Evolutionary conservation across 176 grass and related monocot species (phyloP).

Genomic region (Carex littledalei): DNA sequence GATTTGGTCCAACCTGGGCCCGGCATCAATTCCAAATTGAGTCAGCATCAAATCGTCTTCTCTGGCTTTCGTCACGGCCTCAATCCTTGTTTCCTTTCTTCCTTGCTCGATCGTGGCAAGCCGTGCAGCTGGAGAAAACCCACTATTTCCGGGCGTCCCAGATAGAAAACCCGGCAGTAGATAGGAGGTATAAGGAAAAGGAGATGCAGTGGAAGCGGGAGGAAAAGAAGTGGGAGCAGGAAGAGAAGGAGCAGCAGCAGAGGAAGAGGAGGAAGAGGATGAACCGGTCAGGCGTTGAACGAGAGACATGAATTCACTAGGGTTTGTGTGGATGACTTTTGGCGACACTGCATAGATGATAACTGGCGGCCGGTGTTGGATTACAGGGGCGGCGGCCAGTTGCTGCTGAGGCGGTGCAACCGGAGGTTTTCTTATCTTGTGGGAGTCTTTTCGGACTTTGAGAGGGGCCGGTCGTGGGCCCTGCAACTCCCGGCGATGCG

Average conservation of each 20-base stretch:
- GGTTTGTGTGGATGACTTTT: conserved; percentile 55
- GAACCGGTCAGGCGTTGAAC: conserved; percentile 66
- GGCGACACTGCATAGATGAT: conserved; percentile 60
- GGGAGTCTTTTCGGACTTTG: conserved; percentile 30
- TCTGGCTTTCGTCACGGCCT: not conserved
- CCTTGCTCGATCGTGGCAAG: conserved; percentile 24
- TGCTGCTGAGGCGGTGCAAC: conserved; percentile 17
- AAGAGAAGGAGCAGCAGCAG: not conserved
- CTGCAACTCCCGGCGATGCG: conserved; percentile 22
- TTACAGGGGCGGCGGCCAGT: not conserved
- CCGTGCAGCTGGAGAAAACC: conserved; percentile 18
- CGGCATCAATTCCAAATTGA: conserved; percentile 3
- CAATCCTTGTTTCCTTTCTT: not conserved
- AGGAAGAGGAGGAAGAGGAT: not conserved
- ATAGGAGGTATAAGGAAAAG: not conserved
- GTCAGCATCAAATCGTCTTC: conserved; percentile 2
- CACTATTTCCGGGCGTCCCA: not conserved
- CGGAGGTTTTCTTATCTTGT: conserved; percentile 18
- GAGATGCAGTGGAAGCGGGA: not conserved
- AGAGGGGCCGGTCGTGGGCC: conserved; percentile 42
- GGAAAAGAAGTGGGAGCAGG: not conserved
- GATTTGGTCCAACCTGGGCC: not conserved
- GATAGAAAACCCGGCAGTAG: not conserved
- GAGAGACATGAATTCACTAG: conserved; percentile 60
- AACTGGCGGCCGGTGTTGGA: conserved; percentile 31